Evolutionary conservation across 148 eudicot species (phyloP), one percentile per base, ranked within the genome.

Genomic region (Rhododendron simsii): DNA sequence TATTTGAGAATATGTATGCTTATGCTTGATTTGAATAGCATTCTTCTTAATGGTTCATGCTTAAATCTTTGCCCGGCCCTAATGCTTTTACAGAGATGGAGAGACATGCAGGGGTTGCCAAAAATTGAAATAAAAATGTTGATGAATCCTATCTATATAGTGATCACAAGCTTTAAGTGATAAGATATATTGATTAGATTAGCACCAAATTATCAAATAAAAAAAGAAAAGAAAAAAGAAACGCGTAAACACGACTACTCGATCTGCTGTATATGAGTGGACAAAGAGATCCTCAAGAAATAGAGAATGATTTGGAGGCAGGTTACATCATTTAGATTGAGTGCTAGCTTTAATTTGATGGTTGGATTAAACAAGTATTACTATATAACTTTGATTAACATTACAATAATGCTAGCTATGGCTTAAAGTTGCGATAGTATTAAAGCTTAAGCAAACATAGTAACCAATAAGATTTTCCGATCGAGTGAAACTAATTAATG

Each of bases 241-340:
- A 74, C 51, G 51, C 23, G 50, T 84, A 71, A 53, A 8, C 7
- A 5, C 69, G 20, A 83, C 37, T 35, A 45, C 78, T 69, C n/a
- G n/a, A n/a, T n/a, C 41, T 69, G 9, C 20, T 15, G 4, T 73
- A 2, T 15, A 14, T 73, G 3, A 69, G 78, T 83, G 12, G 63
- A 6, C n/a, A 28, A 71, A 28, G 61, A 69, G 79, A 69, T 67
- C 77, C 74, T 33, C 51, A 33, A 47, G 33, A 33, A 47, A 71
- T 45, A 30, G 57, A 69, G 41, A 30, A 71, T 59, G 65, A 71
- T 75, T 74, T 51, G 86, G 69, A 83, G 86, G 86, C 81, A 84
- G 21, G 86, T 84, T 84, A 84, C 80, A 84, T 84, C 86, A 84
- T 10, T 51, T 30, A 74, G 35, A 84, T 13, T 84, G 85, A 84